Base-by-base conservation (phyloP, 495 filamentous ascomycete genomes). In the Annulohypoxylon maeteangense region DNA sequence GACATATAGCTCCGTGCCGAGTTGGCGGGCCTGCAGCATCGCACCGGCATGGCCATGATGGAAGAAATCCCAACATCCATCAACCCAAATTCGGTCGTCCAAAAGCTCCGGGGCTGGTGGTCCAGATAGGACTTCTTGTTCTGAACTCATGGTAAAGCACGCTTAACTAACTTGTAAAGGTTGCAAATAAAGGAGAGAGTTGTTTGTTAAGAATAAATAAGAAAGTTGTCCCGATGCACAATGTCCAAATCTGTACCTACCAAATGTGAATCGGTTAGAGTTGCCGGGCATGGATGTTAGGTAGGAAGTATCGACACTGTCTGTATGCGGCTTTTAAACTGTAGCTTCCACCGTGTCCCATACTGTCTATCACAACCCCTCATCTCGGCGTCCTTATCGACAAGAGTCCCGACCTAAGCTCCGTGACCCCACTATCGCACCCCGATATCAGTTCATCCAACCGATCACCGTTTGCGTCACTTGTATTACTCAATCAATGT, bases 61-160 rank as follows among this genome's bases (percentile, higher is more conserved):
- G 79, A 91, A 93, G 80, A 99, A 99, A 82, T 99, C 95, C 81
- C 97, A 99, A 81, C 95, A 99, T 57, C 95, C 95, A 81, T 99
- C 95, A 18, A 98, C 90, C 95, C 95, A 99, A 69, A 98, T 92
- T 34, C 93, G 89, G 64, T 90, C 88, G 34, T 96, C 88, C 20
- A 86, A 77, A 3, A 88, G 79, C 73, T 83, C 81, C 14, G 78
- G 80, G 45, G 82, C 82, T 32, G 82, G 78, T 7, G 71, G 71
- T 47, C 71, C 71, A 16, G 71, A 69, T 22, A 74, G 57, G 58
- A 72, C 70, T 57, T 67, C 59, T 63, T 77, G 67, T 65, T 75
- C 75, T 31, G 65, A 70, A 65, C 73, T 66, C 75, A 77, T 77
- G 47, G 8, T 69, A 51, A 47, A 40, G 20, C 20, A 44, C n/a